Base-by-base conservation (phyloP, 2,329 filamentous ascomycete species). In the Monosporascus sp. region DNA sequence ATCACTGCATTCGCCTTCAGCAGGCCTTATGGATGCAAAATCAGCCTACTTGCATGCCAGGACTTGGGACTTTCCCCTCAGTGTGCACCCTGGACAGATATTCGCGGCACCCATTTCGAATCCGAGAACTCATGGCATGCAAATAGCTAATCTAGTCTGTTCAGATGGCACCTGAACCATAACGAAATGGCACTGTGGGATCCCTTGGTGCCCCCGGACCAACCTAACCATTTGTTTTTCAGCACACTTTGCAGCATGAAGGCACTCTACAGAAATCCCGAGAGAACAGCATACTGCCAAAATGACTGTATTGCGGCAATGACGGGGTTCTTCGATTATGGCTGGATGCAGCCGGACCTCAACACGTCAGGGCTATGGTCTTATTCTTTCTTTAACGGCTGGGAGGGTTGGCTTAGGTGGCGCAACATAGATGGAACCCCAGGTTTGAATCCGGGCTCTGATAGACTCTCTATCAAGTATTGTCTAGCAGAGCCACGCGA, bases 141-240 rank as follows among this genome's bases (percentile, higher is more conserved):
- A 27, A 27, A 27, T 8, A 27, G 25, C 25, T 27, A 27, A 27
- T 27, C 25, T 27, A 27, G 25, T 2, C 2, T 27, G 3, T 27
- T 27, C 25, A 27, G 25, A 9, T 27, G 25, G 60, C 56, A 59
- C 31, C 57, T 62, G 3, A 37, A 5, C 15, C 47, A 54, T 9
- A 58, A 54, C 14, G 52, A 61, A 48, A 55, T 48, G 17, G 38
- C 51, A 3, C 36, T 56, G 2, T 65, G 59, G 60, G 41, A 58
- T 41, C 47, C 38, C 7, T 58, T 58, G n/a, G 51, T 65, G 1
- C 60, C 62, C 6, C 8, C 49, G 2, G 35, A 56, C n/a, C 31
- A 52, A 15, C 50, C 54, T 3, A 62, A 62, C n/a, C 52, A 59
- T 25, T 44, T 63, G 24, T 58, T 61, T 41, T 62, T 48, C 47